Evolutionary conservation across 2,329 filamentous ascomycete species (phyloP).

Genomic region (Incumbomyces lentus): DNA sequence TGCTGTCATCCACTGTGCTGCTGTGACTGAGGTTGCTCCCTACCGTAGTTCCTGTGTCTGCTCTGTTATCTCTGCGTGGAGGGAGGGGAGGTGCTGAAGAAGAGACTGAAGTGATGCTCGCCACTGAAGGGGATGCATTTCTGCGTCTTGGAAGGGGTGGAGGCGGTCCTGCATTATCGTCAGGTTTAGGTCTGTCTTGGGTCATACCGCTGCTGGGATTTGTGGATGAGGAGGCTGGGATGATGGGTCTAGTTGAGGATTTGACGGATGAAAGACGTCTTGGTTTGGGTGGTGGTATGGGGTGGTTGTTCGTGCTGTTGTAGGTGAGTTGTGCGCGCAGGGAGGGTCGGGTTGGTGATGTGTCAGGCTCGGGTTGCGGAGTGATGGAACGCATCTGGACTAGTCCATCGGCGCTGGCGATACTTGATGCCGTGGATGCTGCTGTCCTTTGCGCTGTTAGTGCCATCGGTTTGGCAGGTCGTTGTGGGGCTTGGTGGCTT

Average conservation of each 20-base stretch:
- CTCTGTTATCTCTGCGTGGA: not conserved
- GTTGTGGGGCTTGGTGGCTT: constrained; percentile 41
- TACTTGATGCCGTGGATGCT: constrained; percentile 2
- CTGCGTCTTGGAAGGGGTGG: constrained; percentile 15
- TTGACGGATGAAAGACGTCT: not conserved
- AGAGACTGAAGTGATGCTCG: constrained; percentile 2
- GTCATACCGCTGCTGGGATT: not conserved
- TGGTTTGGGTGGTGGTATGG: constrained; percentile 6
- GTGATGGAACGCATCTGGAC: not conserved
- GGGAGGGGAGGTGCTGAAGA: constrained; percentile 4
- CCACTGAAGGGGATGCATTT: constrained; percentile 13
- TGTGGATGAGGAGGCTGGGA: not conserved
- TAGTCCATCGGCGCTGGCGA: not conserved
- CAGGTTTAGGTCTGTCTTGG: not conserved
- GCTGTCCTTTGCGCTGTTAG: constrained; percentile 17
- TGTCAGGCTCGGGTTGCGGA: not conserved
- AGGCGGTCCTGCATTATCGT: constrained; percentile 10
- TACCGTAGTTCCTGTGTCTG: not conserved
- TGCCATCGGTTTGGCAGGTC: constrained; percentile 52
- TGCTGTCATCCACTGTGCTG: too few species aligned
- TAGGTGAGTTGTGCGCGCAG: constrained; percentile 7
- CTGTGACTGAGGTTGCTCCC: too few species aligned
- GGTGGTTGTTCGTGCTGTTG: constrained; percentile 9
- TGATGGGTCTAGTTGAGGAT: constrained; percentile 2
- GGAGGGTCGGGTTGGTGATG: not conserved